Evolutionary conservation across 2,329 filamentous ascomycete genomes (phyloP), one percentile per base, ranked within the genome.

Genomic region (Hansfordia pulvinata): DNA sequence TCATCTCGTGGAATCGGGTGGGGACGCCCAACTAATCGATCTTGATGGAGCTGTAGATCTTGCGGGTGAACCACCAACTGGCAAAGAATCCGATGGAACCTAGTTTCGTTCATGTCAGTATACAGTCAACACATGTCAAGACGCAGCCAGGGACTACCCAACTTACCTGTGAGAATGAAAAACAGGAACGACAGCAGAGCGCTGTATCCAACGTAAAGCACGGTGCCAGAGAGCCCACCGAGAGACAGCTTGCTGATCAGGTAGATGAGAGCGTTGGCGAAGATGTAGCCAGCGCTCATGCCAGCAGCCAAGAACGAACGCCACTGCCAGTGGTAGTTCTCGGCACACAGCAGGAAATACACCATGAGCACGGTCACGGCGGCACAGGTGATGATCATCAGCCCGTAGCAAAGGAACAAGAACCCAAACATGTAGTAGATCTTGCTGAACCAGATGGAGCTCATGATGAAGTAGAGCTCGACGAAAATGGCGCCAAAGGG

Each of bases 401-500:
- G 69, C 8, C 82, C 86, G 47, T 93, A 98, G 64, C 86, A 94
- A 30, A 98, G 69, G 64, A 98, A 98, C 19, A 98, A 62, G 66
- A 98, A 98, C 13, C 90, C 90, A 44, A 98, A 98, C 90, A 98
- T 98, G 68, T 98, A 98, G 65, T 98, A 98, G 39, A 98, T 90
- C 56, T 90, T 84, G 61, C 78, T 88, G 56, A 92, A 93, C 90
- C 90, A 98, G 49, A 98, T 88, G 15, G 83, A 93, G 57, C 78
- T 93, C 83, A 98, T 93, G 61, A 98, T 94, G 56, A 96, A 96
- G 66, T 93, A 96, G 3, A 98, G 74, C 58, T 98, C 90, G 24
- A 96, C 86, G 39, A 96, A 94, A 48, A 98, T 96, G 35, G 90
- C 88, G 24, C 82, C 85, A 44, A 98, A 98, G 0, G 90, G 90